Evolutionary conservation across 2,329 filamentous ascomycete species (phyloP), one percentile per base, ranked within the genome.

Genomic region (Saccharata proteae): DNA sequence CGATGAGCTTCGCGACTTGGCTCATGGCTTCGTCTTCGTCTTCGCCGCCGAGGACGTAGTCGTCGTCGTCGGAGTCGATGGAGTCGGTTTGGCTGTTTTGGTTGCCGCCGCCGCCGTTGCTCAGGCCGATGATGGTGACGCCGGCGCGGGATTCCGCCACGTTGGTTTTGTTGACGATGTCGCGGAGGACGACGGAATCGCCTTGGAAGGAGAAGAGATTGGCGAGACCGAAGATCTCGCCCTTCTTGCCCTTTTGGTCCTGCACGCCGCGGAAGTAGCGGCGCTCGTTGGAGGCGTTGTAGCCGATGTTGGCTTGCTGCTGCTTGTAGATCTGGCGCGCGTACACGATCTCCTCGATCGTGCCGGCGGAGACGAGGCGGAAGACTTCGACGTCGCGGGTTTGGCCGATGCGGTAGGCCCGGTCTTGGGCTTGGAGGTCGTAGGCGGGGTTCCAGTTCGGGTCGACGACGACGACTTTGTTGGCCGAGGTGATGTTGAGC

Each of bases 91-190:
- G 63, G 1, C 67, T 69, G 38, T 74, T 64, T 11, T 78, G 70
- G 37, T 92, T 74, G n/a, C n/a, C n/a, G n/a, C n/a, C n/a, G n/a
- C n/a, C n/a, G n/a, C n/a, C n/a, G n/a, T n/a, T n/a, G n/a, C n/a
- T n/a, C 12, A 93, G 68, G 32, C 81, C 77, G n/a, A 77, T 67
- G 17, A 94, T 74, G 16, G 73, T 69, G 7, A 96, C 80, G 0
- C 85, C 88, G 1, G 80, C 84, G 48, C 78, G 82, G 24, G 83
- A 83, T 59, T 98, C 90, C 4, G 90, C 90, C 30, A 98, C 77
- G 47, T 98, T 98, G 16, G 90, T 96, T 57, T 94, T 93, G 62
- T 96, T 93, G 45, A 98, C 84, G 43, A 98, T 96, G 34, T 94
- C 84, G n/a, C 82, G 73, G 4, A 96, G 68, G 10, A 94, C 68